phyloP scores from a whole-genome alignment of 2,329 filamentous ascomycete genomes.

The Daldinia sp. region DNA sequence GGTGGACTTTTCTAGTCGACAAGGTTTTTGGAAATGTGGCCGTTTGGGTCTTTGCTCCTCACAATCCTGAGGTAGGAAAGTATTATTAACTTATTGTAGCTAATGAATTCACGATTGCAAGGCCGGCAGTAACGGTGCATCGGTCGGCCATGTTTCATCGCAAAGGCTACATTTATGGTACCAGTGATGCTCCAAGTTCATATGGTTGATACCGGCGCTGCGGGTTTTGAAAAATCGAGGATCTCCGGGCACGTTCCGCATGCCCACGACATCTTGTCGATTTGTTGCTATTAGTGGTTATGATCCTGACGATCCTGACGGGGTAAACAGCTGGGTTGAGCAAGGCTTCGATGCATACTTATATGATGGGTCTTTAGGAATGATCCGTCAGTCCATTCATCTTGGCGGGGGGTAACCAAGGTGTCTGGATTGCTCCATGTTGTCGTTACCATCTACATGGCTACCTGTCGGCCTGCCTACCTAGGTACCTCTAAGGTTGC shows the following conservation, averaged over 20 bases:
- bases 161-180: conserved; percentile 43
- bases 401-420: too few relatives aligned
- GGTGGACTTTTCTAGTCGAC: neutral
- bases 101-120: conserved; percentile 48
- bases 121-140: conserved; percentile 47
- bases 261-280: neutral
- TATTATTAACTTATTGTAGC: too few relatives aligned
- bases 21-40: neutral
- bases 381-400: too few relatives aligned
- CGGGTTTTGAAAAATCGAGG: conserved; percentile 21
- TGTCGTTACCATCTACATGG: too few relatives aligned
- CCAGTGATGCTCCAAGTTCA: conserved; percentile 45
- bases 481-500: too few relatives aligned
- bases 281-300: neutral
- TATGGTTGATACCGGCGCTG: conserved; percentile 40
- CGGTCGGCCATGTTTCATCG: conserved; percentile 27
- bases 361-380: too few relatives aligned
- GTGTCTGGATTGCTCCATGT: too few relatives aligned
- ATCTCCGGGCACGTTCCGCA: conserved; percentile 40
- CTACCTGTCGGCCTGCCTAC: too few relatives aligned
- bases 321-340: too few relatives aligned
- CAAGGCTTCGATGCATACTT: too few relatives aligned
- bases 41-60: neutral
- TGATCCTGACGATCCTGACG: neutral
- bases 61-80: neutral